These are phyloP conservation scores for Claviceps sorghi DNA, from an alignment of 2,329 filamentous ascomycete species.

Conservation along the genomic window DNA sequence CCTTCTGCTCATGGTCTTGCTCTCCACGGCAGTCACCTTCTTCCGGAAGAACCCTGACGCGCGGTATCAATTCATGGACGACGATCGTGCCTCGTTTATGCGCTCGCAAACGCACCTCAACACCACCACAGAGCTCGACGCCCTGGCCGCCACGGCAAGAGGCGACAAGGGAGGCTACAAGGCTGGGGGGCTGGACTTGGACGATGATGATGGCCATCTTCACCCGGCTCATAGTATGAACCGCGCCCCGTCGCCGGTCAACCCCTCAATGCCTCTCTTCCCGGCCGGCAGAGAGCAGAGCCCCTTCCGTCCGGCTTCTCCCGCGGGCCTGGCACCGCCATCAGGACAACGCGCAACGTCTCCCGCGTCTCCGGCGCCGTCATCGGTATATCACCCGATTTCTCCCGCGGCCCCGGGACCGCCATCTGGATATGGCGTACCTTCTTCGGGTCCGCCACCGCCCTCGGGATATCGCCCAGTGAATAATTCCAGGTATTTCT, in stretches of 20 bases:
- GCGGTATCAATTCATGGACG: conserved; percentile 86
- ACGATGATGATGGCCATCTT: conserved; percentile 28
- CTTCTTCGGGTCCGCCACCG: not conserved
- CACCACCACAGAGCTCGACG: conserved; percentile 71
- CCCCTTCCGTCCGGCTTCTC: conserved; percentile 21
- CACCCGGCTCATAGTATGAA: conserved; percentile 18
- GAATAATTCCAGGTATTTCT: conserved; percentile 24
- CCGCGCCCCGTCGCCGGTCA: conserved; percentile 20
- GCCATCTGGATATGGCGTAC: conserved; percentile 15
- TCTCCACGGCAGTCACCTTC: conserved; percentile 49
- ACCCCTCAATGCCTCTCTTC: conserved; percentile 29
- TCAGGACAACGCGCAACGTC: not conserved
- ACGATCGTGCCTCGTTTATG: conserved; percentile 91
- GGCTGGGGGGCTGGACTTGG: conserved; percentile 20
- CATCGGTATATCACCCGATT: conserved; percentile 15
- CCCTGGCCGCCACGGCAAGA: conserved; percentile 75
- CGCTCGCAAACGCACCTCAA: conserved; percentile 74
- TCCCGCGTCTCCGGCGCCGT: not conserved
- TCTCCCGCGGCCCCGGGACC: not conserved
- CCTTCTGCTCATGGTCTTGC: conserved; percentile 60
- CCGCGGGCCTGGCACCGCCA: conserved; percentile 15
- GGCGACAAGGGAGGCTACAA: conserved; percentile 41
- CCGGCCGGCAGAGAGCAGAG: conserved; percentile 23
- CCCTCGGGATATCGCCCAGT: conserved; percentile 19
- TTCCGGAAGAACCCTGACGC: conserved; percentile 87